Evolutionary conservation across 2,329 filamentous ascomycete species (phyloP).

Genomic region (Hirsutella thompsonii): DNA sequence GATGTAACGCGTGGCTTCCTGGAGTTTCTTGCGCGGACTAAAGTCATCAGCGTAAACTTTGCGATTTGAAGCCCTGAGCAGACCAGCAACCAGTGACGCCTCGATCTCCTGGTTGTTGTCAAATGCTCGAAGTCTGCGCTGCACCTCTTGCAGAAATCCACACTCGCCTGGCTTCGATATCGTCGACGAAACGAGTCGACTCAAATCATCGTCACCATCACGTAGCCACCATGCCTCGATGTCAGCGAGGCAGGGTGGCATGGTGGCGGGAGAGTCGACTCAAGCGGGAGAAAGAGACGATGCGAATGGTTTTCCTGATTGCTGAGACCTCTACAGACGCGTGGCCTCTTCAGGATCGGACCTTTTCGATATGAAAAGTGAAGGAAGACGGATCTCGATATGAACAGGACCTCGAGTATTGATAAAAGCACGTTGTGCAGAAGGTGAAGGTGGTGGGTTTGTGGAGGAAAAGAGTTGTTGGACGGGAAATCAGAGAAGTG

Average conservation of each 20-base stretch:
- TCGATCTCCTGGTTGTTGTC: slow-evolving; percentile 14
- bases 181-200: slow-evolving; percentile 11
- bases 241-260: slow-evolving; percentile 17
- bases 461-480: no score
- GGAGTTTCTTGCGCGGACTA: slow-evolving; percentile 16
- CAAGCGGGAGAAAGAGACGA: no score
- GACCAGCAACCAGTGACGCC: slow-evolving; percentile 8
- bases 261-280: slow-evolving; percentile 4
- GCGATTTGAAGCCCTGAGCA: slow-evolving; percentile 7
- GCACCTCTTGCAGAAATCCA: slow-evolving; percentile 19
- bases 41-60: slow-evolving; percentile 3
- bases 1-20: slow-evolving; percentile 10
- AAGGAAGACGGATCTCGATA: no score
- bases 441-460: no score
- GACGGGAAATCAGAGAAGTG: no score
- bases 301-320: no score
- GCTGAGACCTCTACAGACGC: no score
- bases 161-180: slow-evolving; percentile 12
- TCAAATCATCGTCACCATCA: slow-evolving; percentile 11
- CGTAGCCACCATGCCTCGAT: slow-evolving; percentile 22
- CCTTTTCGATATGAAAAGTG: no score
- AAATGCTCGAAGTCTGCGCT: slow-evolving; percentile 16
- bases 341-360: no score
- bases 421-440: no score
- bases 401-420: slow-evolving; percentile 20